Evolutionary conservation across 768 basidiomycete species (phyloP), one percentile per base, ranked within the genome.

Genomic region (Plicaturopsis crispa): DNA sequence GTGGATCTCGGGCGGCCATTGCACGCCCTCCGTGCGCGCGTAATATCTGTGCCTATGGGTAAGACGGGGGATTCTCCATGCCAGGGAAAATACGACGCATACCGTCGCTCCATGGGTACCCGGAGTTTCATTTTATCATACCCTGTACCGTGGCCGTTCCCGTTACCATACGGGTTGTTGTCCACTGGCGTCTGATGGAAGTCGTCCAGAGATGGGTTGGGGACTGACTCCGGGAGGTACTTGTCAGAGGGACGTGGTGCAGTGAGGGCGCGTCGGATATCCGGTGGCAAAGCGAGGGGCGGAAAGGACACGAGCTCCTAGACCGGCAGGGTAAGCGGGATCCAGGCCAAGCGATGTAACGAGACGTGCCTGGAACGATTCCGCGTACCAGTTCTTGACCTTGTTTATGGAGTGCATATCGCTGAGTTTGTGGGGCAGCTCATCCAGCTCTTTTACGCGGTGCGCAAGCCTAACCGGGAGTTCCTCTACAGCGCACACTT

Each of bases 381-480:
- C 90, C 1, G 94, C 94, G 59, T 99, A 99, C 96, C 96, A 99
- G 52, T 94, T 84, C 66, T 92, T 93, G 43, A 99, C 88, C 55
- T 87, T 92, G 41, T 80, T 77, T 47, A 99, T 97, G 26, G 84
- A 86, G 0, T 84, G 79, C 94, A 96, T 96, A 33, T 75, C 75
- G 50, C 80, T 82, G 36, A 99, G 71, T 39, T 88, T 84, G 61
- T 97, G 87, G 0, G 96, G 96, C 3, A 99, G 72, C 48, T 87
- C 80, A 48, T 97, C 91, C 20, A 99, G 76, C 61, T 99, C 96
- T 57, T 91, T 91, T 16, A 94, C 93, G 20, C 96, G 77, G 57
- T 99, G 96, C 0, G 92, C 92, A 14, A 99, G 73, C 13, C 96
- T 80, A 4, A 99, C 85, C 0, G 94, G 96, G 0, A 99, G 70